These are phyloP conservation scores for Psidium guajava DNA, from an alignment of 345 rosid species.

Conservation along the genomic window DNA sequence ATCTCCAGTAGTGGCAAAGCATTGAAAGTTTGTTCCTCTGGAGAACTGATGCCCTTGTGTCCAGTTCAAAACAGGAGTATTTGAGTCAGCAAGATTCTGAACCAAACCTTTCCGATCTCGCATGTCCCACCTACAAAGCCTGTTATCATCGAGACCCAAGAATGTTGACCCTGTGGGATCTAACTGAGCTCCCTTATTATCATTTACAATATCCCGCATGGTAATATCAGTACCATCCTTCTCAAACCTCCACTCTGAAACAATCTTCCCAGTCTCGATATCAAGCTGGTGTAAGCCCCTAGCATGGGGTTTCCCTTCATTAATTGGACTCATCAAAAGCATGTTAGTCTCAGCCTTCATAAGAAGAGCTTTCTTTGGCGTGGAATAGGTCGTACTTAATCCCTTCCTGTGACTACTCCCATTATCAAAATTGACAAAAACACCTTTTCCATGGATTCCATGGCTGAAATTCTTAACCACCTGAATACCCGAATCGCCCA, in stretches of 20 bases:
- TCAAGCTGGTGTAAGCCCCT: slow-evolving; percentile 93
- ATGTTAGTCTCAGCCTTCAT: slow-evolving; percentile 97
- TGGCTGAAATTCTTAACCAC: slow-evolving; percentile 87
- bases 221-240: slow-evolving; percentile 94
- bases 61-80: slow-evolving; percentile 79
- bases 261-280: slow-evolving; percentile 88
- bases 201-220: slow-evolving; percentile 89
- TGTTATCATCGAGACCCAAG: slow-evolving; percentile 85
- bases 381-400: slow-evolving; percentile 35
- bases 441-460: slow-evolving; percentile 95
- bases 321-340: slow-evolving; percentile 91
- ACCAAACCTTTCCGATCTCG: slow-evolving; percentile 85
- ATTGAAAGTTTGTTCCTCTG: slow-evolving; percentile 96
- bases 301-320: slow-evolving; percentile 53
- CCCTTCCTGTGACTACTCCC: slow-evolving; percentile 17
- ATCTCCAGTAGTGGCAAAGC: slow-evolving; percentile 98
- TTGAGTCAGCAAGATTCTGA: slow-evolving; percentile 68
- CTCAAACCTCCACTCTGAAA: slow-evolving; percentile 85
- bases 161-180: slow-evolving; percentile 95
- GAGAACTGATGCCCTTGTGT: slow-evolving; percentile 94
- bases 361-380: slow-evolving; percentile 82
- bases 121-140: slow-evolving; percentile 99
- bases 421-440: slow-evolving; percentile 66
- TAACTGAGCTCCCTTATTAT: slow-evolving; percentile 88
- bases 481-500: slow-evolving; percentile 82